These are phyloP conservation scores for Podila horticola DNA, from an alignment of 192 early-diverging fungal species.

Conservation along the genomic window DNA sequence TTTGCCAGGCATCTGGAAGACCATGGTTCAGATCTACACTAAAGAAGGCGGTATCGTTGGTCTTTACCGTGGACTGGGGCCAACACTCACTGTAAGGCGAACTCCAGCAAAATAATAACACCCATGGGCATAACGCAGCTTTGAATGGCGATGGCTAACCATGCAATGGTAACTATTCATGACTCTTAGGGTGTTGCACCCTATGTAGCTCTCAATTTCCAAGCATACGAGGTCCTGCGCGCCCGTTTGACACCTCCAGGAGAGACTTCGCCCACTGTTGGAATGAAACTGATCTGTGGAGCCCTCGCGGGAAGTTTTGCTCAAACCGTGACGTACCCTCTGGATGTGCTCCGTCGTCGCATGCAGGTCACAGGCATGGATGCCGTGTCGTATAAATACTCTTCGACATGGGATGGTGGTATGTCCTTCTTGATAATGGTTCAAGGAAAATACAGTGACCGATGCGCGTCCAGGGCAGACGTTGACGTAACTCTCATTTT, in stretches of 20 bases:
- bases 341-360: constrained; percentile 80
- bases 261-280: constrained; percentile 66
- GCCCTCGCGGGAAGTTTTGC: constrained; percentile 83
- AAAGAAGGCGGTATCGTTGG: constrained; percentile 80
- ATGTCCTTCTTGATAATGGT: neutral
- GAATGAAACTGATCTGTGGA: constrained; percentile 75
- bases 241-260: constrained; percentile 72
- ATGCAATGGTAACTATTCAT: neutral
- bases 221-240: constrained; percentile 82
- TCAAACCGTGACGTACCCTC: constrained; percentile 84
- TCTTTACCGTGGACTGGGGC: constrained; percentile 77
- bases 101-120: too few species aligned
- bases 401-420: constrained; percentile 77
- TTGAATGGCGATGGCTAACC: neutral
- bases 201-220: constrained; percentile 86
- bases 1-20: constrained; percentile 76
- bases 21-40: constrained; percentile 70
- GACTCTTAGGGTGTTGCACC: constrained; percentile 73
- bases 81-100: constrained; percentile 67
- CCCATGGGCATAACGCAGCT: too few species aligned
- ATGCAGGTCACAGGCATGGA: constrained; percentile 85
- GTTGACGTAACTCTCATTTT: neutral
- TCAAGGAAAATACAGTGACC: neutral
- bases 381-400: constrained; percentile 75
- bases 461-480: too few species aligned